Conservation (phyloP, 2,329 filamentous ascomycete species). For the Epichloe amarillans region DNA sequence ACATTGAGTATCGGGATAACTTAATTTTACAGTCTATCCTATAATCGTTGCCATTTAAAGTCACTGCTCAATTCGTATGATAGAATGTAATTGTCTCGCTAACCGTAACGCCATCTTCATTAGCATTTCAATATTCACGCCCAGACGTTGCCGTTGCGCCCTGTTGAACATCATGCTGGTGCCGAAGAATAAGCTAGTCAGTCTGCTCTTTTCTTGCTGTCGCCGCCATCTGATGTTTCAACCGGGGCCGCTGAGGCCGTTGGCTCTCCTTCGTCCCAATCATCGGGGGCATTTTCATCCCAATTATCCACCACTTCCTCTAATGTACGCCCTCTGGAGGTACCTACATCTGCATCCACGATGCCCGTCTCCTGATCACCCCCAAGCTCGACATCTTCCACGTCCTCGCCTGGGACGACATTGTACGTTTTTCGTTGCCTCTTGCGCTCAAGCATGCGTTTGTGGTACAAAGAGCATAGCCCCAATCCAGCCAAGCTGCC, state of each 20-base stretch:
- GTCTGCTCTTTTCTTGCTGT: constrained; percentile 21
- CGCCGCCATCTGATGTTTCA: constrained; percentile 16
- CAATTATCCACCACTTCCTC: constrained; percentile 85
- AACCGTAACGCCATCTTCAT: not conserved
- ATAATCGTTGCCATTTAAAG: too few species aligned
- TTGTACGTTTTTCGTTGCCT: constrained; percentile 61
- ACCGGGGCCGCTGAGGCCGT: constrained; percentile 7
- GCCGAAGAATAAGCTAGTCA: constrained; percentile 14
- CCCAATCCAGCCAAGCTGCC: constrained; percentile 61
- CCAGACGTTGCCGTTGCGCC: not conserved
- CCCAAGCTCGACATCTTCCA: constrained; percentile 65
- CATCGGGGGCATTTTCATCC: constrained; percentile 66
- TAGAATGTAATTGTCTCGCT: not conserved
- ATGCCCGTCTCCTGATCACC: constrained; percentile 56
- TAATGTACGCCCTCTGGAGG: constrained; percentile 28
- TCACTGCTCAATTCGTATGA: not conserved
- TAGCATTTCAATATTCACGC: not conserved
- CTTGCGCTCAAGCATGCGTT: constrained; percentile 84
- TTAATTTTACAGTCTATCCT: too few species aligned
- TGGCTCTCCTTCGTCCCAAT: constrained; percentile 39
- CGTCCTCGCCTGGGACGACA: constrained; percentile 50
- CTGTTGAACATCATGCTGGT: not conserved
- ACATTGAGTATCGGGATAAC: too few species aligned
- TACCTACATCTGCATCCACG: constrained; percentile 18
- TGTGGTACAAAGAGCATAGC: constrained; percentile 83